Conservation (phyloP, 2,329 filamentous ascomycete genomes). For the Cladosporium velox region DNA sequence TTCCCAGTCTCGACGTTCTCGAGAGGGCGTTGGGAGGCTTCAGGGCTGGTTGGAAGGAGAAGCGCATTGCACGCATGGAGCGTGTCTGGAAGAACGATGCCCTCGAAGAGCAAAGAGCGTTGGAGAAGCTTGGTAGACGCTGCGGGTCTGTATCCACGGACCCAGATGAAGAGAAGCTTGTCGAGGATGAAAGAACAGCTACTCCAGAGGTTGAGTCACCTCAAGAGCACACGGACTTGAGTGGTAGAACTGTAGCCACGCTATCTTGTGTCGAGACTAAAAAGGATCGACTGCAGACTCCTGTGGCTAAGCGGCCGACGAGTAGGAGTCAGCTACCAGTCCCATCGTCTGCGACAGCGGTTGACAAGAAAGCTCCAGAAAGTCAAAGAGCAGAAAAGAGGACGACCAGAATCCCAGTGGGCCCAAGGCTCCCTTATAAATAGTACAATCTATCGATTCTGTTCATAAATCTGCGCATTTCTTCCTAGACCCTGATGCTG, state of each 20-base stretch:
- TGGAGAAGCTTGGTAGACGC: conserved; percentile 22
- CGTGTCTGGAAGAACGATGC: conserved; percentile 25
- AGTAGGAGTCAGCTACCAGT: conserved; percentile 16
- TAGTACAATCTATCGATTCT: background rate
- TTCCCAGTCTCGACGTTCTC: conserved; percentile 13
- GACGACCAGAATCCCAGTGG: background rate
- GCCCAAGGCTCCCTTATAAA: background rate
- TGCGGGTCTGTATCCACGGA: conserved; percentile 23
- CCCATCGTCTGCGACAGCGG: conserved; percentile 6
- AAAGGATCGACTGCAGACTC: background rate
- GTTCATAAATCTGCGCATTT: background rate
- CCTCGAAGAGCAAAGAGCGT: conserved; percentile 21
- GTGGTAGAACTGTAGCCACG: background rate
- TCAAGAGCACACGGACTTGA: background rate
- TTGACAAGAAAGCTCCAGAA: conserved; percentile 15
- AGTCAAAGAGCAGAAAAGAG: conserved; percentile 1
- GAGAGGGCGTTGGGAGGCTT: conserved; percentile 23
- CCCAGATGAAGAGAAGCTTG: conserved; percentile 12
- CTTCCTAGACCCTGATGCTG: background rate
- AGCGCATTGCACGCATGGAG: conserved; percentile 13
- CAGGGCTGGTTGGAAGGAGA: conserved; percentile 18
- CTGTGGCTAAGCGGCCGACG: background rate
- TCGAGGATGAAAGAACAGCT: background rate
- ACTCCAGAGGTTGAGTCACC: background rate
- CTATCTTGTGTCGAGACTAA: background rate